These are phyloP conservation scores for Chalciporus pseudorubinellus DNA, from an alignment of 768 basidiomycete species.

Conservation along the genomic window DNA sequence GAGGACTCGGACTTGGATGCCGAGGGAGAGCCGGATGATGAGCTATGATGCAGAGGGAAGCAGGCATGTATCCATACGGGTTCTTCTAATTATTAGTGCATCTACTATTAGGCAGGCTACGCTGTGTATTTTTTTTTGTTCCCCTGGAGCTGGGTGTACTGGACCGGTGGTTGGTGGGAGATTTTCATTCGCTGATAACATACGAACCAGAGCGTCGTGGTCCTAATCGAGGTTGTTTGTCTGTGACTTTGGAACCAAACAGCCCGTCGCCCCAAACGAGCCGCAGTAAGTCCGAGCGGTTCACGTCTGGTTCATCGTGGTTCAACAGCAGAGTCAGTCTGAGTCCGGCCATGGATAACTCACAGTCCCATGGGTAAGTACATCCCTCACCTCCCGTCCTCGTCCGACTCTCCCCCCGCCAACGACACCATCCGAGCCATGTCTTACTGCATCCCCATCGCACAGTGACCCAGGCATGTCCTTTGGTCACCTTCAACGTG, in stretches of 20 bases:
- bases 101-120: slow-evolving; percentile 12
- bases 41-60: slow-evolving; percentile 42
- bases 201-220: slow-evolving; percentile 23
- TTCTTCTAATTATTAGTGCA: slow-evolving; percentile 24
- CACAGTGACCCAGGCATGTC: slow-evolving; percentile 58
- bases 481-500: slow-evolving; percentile 59
- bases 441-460: slow-evolving; percentile 17
- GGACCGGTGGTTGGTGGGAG: background rate
- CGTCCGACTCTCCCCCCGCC: background rate
- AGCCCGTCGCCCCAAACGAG: slow-evolving; percentile 27
- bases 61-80: slow-evolving; percentile 21
- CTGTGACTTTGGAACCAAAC: slow-evolving; percentile 14
- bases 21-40: slow-evolving; percentile 45
- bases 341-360: slow-evolving; percentile 28
- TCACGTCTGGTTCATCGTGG: slow-evolving; percentile 37
- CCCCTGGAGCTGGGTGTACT: slow-evolving; percentile 1
- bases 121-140: slow-evolving; percentile 1
- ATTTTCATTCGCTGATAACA: background rate
- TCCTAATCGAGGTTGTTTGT: slow-evolving; percentile 21
- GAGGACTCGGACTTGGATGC: slow-evolving; percentile 39
- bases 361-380: slow-evolving; percentile 35
- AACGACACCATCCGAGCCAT: slow-evolving; percentile 7
- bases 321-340: slow-evolving; percentile 26
- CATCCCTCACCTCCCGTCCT: slow-evolving; percentile 8
- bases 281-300: slow-evolving; percentile 34